Conservation (phyloP, 805 yeast species). For the Pichia insulana region DNA sequence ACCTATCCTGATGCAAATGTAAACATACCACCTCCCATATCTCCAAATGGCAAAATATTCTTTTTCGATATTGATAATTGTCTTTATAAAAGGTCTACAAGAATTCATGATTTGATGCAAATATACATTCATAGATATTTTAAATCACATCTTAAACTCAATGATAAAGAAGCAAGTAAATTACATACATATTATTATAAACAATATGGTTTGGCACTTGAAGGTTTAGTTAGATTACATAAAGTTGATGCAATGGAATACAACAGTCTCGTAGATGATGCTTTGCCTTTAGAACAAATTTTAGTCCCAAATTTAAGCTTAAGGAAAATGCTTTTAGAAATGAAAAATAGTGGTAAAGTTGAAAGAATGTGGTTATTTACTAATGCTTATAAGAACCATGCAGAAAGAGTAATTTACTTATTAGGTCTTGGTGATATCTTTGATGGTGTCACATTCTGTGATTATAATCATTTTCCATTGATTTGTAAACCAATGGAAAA, state of each 20-base stretch:
- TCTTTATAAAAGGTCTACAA: conserved; percentile 63
- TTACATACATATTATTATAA: conserved; percentile 72
- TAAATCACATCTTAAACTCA: conserved; percentile 49
- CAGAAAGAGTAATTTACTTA: conserved; percentile 64
- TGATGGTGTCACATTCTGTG: conserved; percentile 91
- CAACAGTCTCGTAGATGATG: conserved; percentile 83
- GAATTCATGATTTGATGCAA: conserved; percentile 84
- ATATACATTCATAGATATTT: conserved; percentile 76
- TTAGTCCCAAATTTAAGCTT: conserved; percentile 51
- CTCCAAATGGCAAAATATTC: conserved; percentile 34
- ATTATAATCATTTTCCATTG: conserved; percentile 61
- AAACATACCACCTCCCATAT: conserved; percentile 14
- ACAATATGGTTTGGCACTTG: conserved; percentile 86
- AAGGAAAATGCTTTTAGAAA: conserved; percentile 40
- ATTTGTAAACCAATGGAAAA: conserved; percentile 83
- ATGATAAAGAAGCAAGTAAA: conserved; percentile 63
- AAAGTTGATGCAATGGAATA: conserved; percentile 83
- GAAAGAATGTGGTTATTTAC: conserved; percentile 86
- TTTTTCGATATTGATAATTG: conserved; percentile 94
- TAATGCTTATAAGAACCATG: conserved; percentile 91
- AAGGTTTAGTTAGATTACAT: conserved; percentile 67
- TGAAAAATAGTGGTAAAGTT: conserved; percentile 41
- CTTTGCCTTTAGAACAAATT: conserved; percentile 77
- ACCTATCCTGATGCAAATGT: conserved; percentile 21
- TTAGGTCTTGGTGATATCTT: conserved; percentile 88